Evolutionary conservation across 2,329 filamentous ascomycete genomes (phyloP), one percentile per base, ranked within the genome.

Genomic region (Akanthomyces uredinophilus): DNA sequence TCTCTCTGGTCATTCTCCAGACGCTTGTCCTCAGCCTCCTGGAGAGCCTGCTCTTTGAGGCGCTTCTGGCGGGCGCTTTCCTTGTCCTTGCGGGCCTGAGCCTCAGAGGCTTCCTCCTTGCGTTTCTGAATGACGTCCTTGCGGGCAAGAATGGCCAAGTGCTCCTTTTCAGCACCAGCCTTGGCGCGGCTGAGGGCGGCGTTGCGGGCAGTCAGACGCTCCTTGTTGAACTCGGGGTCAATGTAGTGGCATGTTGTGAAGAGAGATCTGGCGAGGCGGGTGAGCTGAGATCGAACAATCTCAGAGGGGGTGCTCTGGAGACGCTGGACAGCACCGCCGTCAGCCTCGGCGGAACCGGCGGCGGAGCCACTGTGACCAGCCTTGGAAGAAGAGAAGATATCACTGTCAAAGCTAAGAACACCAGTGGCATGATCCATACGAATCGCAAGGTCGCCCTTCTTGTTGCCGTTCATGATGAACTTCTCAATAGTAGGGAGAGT

Each of bases 401-500:
- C 95, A 60, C 92, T 96, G 75, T 99, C 95, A 70, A 99, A 99
- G 75, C 92, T 97, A 64, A 99, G 86, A 55, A 97, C 91, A 64
- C 95, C 92, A 60, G 93, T 94, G 65, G 92, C 92, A 74, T 99
- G 95, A 73, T 98, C 91, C 78, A 98, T 92, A 65, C 95, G 92
- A 70, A 99, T 96, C 60, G 95, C 90, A 51, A 99, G 84, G 70
- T 99, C 95, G 62, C 95, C 95, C 86, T 99, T 99, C 87, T 99
- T 99, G 85, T 96, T 98, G 66, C 95, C 95, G 77, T 99, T 99
- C 95, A 99, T 99, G 83, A 99, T 98, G 83, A 99, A 99, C 81
- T 98, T 99, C 83, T 99, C 95, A 68, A 99, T 96, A 65, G 91
- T 96, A 67, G 89, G 87, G 60, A 90, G 88, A 66, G 86, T 90